phyloP scores from a whole-genome alignment of 208 protist species.

The Trypanosoma mega region DNA sequence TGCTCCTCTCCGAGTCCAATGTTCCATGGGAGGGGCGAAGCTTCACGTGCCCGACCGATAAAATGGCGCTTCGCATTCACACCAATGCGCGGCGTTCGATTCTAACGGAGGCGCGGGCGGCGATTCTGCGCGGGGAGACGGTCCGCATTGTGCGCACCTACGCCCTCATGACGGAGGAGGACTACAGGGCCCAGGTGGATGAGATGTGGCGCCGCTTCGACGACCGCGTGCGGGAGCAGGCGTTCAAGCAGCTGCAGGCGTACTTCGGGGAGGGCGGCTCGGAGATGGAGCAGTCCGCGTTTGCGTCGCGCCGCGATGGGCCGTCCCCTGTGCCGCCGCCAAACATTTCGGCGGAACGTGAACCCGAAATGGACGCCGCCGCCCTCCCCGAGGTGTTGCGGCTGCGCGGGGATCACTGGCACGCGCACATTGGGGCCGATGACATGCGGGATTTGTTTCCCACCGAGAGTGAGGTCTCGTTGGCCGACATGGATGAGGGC shows the following conservation, averaged over 20 bases:
- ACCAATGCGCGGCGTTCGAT: slow-evolving; percentile 84
- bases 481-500: no score
- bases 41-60: slow-evolving; percentile 57
- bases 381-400: no score
- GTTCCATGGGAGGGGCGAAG: slow-evolving; percentile 76
- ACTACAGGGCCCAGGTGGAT: slow-evolving; percentile 71
- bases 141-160: slow-evolving; percentile 87
- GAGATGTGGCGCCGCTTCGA: slow-evolving; percentile 74
- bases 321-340: not conserved
- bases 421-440: no score
- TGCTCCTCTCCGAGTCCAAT: slow-evolving; percentile 74
- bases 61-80: slow-evolving; percentile 75
- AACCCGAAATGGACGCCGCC: no score
- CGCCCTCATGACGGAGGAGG: slow-evolving; percentile 81
- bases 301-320: slow-evolving; percentile 50
- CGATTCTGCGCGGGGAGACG: slow-evolving; percentile 55
- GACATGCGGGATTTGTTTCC: no score
- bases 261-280: slow-evolving; percentile 65
- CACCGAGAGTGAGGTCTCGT: no score
- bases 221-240: slow-evolving; percentile 51
- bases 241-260: slow-evolving; percentile 72
- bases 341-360: no score
- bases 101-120: slow-evolving; percentile 66
- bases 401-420: no score
- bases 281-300: slow-evolving; percentile 52